Conservation (phyloP, 192 early-diverging fungal genomes). For the Funneliformis mosseae region DNA sequence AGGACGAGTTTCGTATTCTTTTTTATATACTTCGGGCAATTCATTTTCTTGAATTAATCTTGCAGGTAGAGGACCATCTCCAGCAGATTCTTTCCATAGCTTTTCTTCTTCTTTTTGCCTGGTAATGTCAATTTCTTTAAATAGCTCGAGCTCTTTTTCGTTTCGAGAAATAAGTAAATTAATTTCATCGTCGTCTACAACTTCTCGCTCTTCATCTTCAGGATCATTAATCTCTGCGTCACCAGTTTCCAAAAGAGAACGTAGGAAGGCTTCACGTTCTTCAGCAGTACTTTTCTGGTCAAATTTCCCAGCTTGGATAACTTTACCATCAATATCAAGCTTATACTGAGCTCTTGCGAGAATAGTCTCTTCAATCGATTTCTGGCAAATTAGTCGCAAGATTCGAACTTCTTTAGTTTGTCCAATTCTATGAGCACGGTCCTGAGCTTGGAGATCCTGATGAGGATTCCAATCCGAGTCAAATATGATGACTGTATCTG, state of each 20-base stretch:
- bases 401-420: slow-evolving; percentile 99
- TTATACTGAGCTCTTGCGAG: slow-evolving; percentile 93
- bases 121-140: slow-evolving; percentile 76
- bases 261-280: slow-evolving; percentile 89
- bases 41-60: slow-evolving; percentile 85
- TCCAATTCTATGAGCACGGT: slow-evolving; percentile 99
- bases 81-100: slow-evolving; percentile 55
- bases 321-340: slow-evolving; percentile 95
- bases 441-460: slow-evolving; percentile 98
- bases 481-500: slow-evolving; percentile 98
- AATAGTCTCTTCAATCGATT: slow-evolving; percentile 94
- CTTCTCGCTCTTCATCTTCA: slow-evolving; percentile 67
- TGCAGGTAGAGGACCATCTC: slow-evolving; percentile 62
- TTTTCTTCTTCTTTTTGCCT: slow-evolving; percentile 55
- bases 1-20: slow-evolving; percentile 59
- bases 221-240: slow-evolving; percentile 76
- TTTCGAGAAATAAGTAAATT: slow-evolving; percentile 89
- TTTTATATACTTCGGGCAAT: slow-evolving; percentile 80
- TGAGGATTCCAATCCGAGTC: slow-evolving; percentile 94
- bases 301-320: slow-evolving; percentile 99
- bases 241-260: slow-evolving; percentile 69
- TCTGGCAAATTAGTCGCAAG: slow-evolving; percentile 86
- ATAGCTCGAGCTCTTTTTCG: slow-evolving; percentile 78
- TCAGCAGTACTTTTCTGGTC: slow-evolving; percentile 93
- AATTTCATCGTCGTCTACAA: slow-evolving; percentile 85